Evolutionary conservation across 345 rosid genomes (phyloP).

Genomic region (Populus nigra): DNA sequence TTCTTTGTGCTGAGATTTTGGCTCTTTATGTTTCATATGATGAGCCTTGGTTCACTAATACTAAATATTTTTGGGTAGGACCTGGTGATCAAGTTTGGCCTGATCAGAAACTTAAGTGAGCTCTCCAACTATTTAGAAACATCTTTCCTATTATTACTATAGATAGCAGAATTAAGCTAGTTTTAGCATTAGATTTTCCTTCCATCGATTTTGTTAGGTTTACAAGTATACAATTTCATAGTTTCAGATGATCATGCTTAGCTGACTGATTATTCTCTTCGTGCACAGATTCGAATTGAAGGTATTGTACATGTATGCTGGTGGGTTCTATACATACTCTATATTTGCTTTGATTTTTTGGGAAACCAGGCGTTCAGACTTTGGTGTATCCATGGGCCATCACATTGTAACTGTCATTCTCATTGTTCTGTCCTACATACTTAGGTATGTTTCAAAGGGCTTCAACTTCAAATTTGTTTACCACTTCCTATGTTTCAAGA

Average conservation of each 20-base stretch:
- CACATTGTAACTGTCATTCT: conserved; percentile 58
- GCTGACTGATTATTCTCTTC: conserved; percentile 17
- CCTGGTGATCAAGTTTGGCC: conserved; percentile 97
- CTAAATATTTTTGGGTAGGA: conserved; percentile 84
- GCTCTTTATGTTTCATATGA: conserved; percentile 68
- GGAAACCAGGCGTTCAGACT: conserved; percentile 83
- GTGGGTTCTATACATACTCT: conserved; percentile 80
- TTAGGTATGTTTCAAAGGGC: conserved; percentile 42
- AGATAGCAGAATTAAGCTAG: not conserved
- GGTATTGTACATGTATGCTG: conserved; percentile 63
- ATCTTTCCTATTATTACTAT: not conserved
- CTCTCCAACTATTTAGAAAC: not conserved
- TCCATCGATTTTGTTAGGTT: not conserved
- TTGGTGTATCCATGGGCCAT: conserved; percentile 69
- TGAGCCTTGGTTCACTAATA: conserved; percentile 86
- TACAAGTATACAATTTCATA: not conserved
- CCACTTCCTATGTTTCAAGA: not conserved
- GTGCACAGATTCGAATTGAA: conserved; percentile 60
- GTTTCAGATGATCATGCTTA: not conserved
- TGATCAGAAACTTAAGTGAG: conserved; percentile 69
- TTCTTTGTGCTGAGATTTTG: conserved; percentile 75
- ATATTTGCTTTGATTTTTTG: conserved; percentile 74
- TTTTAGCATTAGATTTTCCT: not conserved
- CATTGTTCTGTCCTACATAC: conserved; percentile 56
- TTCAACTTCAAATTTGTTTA: not conserved